Conservation (phyloP, 345 rosid species). For the Populus simonii region DNA sequence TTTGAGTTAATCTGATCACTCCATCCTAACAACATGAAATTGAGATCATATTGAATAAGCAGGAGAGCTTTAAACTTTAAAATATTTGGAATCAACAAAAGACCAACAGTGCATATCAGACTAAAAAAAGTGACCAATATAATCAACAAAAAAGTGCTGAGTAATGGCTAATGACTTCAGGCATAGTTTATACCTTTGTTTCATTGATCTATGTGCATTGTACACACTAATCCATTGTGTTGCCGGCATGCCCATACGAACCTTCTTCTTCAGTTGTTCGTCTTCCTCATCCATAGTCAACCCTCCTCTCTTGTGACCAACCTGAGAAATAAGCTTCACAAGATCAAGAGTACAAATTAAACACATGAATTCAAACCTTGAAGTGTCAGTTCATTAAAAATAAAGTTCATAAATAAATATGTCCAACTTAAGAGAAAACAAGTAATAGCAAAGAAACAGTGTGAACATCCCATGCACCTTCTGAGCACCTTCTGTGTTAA, state of each 20-base stretch:
- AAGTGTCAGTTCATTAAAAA: not conserved
- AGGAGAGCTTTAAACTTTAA: not conserved
- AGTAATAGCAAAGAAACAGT: not conserved
- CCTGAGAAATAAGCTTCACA: slow-evolving; percentile 35
- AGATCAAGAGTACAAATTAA: not conserved
- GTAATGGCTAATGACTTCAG: slow-evolving; percentile 11
- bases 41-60: not conserved
- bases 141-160: not conserved
- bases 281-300: slow-evolving; percentile 58
- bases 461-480: slow-evolving; percentile 49
- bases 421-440: not conserved
- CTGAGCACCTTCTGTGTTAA: slow-evolving; percentile 93
- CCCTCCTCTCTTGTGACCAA: slow-evolving; percentile 83
- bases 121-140: not conserved
- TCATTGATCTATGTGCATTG: slow-evolving; percentile 91
- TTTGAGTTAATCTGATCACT: not conserved
- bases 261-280: slow-evolving; percentile 84
- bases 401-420: not conserved
- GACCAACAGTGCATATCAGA: not conserved
- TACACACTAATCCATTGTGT: slow-evolving; percentile 93
- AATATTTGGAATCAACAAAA: not conserved
- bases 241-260: slow-evolving; percentile 85
- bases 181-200: slow-evolving; percentile 62
- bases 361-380: not conserved
- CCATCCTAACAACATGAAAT: not conserved